These are phyloP conservation scores for Selaginella moellendorffii DNA, from an alignment of 75 land plant species.

Conservation along the genomic window DNA sequence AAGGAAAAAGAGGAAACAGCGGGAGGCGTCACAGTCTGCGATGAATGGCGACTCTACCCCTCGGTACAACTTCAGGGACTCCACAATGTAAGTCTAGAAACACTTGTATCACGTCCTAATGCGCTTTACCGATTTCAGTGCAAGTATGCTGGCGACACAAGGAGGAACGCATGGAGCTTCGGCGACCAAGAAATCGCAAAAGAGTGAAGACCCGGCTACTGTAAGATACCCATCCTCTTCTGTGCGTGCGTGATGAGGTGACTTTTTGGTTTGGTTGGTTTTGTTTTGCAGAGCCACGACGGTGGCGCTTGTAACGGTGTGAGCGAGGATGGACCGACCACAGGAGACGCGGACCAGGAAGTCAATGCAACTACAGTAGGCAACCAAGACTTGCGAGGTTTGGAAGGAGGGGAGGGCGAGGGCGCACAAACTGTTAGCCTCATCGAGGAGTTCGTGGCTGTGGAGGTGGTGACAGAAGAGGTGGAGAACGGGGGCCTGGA, in stretches of 20 bases:
- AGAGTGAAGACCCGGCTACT: background rate
- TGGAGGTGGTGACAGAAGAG: background rate
- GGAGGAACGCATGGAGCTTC: background rate
- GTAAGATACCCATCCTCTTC: background rate
- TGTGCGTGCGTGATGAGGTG: background rate
- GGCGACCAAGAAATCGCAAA: background rate
- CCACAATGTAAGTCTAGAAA: conserved; percentile 51
- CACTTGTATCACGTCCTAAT: background rate
- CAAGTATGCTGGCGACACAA: background rate
- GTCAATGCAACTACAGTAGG: too few relatives aligned
- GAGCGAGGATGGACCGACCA: too few relatives aligned
- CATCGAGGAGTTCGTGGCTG: conserved; percentile 15
- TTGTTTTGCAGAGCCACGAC: background rate
- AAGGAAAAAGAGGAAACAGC: conserved; percentile 45
- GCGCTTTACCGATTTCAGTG: too few relatives aligned
- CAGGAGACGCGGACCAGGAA: too few relatives aligned
- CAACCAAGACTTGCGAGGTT: too few relatives aligned
- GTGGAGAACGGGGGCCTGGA: conserved; percentile 9
- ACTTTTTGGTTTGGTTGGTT: conserved; percentile 9
- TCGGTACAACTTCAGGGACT: conserved; percentile 73
- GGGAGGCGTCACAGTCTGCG: conserved; percentile 12
- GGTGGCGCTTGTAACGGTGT: too few relatives aligned
- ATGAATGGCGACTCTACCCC: conserved; percentile 11
- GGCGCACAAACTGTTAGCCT: conserved; percentile 6
- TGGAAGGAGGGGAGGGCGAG: background rate